Evolutionary conservation across 148 eudicot genomes (phyloP).

Genomic region (Silene uniflora): DNA sequence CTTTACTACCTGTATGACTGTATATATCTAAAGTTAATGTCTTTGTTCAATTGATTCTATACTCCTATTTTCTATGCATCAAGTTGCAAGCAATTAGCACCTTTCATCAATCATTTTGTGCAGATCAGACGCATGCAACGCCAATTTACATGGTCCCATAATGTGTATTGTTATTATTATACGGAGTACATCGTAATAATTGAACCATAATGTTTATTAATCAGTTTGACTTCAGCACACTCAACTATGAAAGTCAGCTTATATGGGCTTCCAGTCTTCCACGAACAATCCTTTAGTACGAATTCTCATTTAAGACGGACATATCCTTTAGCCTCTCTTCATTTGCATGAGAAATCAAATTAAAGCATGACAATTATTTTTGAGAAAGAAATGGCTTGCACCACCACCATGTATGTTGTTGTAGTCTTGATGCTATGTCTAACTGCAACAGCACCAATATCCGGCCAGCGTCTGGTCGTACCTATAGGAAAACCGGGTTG

Average conservation of each 20-base stretch:
- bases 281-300: neutral
- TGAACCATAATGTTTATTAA: neutral
- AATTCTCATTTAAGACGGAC: no score
- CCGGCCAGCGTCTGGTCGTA: neutral
- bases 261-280: neutral
- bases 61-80: neutral
- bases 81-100: neutral
- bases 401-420: neutral
- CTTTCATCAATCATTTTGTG: neutral
- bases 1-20: neutral
- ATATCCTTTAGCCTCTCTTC: neutral
- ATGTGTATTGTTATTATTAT: neutral
- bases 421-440: neutral
- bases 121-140: no score
- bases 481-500: constrained; percentile 11
- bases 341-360: no score
- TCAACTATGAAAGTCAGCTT: neutral
- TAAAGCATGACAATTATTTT: neutral
- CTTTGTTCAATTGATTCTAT: neutral
- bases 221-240: no score
- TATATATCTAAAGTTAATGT: neutral
- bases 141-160: no score
- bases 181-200: no score
- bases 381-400: neutral
- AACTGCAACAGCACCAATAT: neutral